Evolutionary conservation across 495 filamentous ascomycete genomes (phyloP), one percentile per base, ranked within the genome.

Genomic region (Elaphomyces granulatus): DNA sequence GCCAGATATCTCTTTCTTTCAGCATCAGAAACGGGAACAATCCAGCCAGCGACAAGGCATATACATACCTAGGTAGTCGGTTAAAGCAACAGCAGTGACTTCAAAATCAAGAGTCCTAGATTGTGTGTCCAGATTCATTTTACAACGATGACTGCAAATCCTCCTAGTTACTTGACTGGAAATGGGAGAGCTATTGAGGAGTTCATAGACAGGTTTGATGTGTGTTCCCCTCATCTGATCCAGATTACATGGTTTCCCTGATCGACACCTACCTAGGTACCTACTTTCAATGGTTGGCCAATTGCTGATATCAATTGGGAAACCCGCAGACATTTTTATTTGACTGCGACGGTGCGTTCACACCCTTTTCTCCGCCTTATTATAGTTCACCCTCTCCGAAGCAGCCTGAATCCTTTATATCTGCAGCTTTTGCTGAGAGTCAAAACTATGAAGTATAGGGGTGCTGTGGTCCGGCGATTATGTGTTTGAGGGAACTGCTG

Each of bases 381-480:
- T n/a, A n/a, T n/a, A n/a, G n/a, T n/a, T n/a, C n/a, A n/a, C n/a
- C n/a, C n/a, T n/a, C n/a, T n/a, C n/a, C n/a, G n/a, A n/a, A n/a
- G n/a, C n/a, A n/a, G n/a, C n/a, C n/a, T n/a, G n/a, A n/a, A n/a
- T n/a, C n/a, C n/a, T n/a, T n/a, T n/a, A n/a, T n/a, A n/a, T 30
- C 18, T 7, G 19, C 4, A 30, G 15, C 4, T n/a, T 37, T 28
- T 15, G 19, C 26, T 10, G 19, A 9, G 36, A 32, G 31, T 15
- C 2, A 3, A 15, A 12, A n/a, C 15, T 21, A 9, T 8, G 17
- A 28, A 6, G 12, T 6, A 28, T 54, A 96, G 88, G 88, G 50
- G 90, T 98, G 9, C 65, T 98, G 42, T 98, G 90, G 90, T 92
- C 86, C 20, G 90, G 90, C 20, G 85, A 94, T 44, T 77, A 87